These are phyloP conservation scores for Bromus sterilis DNA, from an alignment of 176 grass and related monocot genomes.

Conservation along the genomic window DNA sequence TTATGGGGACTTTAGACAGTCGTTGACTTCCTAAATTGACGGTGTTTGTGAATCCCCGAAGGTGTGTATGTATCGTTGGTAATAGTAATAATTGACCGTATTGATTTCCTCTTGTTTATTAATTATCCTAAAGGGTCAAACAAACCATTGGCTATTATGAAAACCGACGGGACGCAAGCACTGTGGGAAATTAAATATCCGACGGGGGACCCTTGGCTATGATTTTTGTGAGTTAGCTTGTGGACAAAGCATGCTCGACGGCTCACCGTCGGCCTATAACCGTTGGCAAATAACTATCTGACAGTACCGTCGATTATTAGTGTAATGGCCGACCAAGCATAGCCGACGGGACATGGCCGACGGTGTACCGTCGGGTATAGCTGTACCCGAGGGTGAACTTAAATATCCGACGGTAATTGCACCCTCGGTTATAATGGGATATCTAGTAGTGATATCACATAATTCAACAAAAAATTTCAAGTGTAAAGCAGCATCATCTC, in stretches of 20 bases:
- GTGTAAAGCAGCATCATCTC: too few species aligned
- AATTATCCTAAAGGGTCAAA: background rate
- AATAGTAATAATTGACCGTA: background rate
- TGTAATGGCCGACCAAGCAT: background rate
- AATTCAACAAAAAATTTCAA: too few species aligned
- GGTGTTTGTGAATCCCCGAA: too few species aligned
- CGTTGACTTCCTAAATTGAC: too few species aligned
- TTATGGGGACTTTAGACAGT: too few species aligned
- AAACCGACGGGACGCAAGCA: background rate
- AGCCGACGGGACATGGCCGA: background rate
- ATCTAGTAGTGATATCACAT: background rate
- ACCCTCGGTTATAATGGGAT: background rate
- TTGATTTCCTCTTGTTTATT: background rate
- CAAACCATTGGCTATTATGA: background rate
- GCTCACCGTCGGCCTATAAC: background rate
- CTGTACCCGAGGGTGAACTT: background rate
- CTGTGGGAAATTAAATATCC: background rate
- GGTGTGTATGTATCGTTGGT: too few species aligned
- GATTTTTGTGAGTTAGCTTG: background rate
- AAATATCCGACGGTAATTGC: background rate
- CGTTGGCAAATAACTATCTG: background rate
- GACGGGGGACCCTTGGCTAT: background rate
- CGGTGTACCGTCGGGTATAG: background rate
- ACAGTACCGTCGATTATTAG: background rate
- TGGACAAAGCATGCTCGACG: background rate